A percentile compares a stretch with the other conserved stretches of the same genome.
phyloP scores from a whole-genome alignment of 2,329 filamentous ascomycete species.

The Monosporascus sp. region DNA sequence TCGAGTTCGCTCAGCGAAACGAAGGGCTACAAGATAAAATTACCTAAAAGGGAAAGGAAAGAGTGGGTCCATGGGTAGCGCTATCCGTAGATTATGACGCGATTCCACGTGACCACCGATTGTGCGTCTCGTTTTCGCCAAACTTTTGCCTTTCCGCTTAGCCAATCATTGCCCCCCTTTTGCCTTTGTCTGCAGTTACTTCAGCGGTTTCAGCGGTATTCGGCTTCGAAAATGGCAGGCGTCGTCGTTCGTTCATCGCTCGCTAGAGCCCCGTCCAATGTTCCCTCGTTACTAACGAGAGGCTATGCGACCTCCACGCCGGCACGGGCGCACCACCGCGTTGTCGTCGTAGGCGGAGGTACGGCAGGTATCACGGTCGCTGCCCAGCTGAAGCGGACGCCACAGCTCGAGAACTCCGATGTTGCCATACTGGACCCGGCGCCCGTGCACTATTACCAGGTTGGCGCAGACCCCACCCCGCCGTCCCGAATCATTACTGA shows the following conservation, averaged over 20 bases:
- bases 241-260: slow-evolving; percentile 12
- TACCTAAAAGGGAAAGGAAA: not conserved
- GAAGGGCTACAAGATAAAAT: not conserved
- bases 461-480: slow-evolving; percentile 1
- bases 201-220: not conserved
- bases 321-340: slow-evolving; percentile 46
- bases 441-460: slow-evolving; percentile 29
- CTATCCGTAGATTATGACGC: slow-evolving; percentile 5
- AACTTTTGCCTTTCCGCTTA: not conserved
- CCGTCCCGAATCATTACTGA: slow-evolving; percentile 4
- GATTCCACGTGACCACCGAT: slow-evolving; percentile 14
- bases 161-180: not conserved
- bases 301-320: slow-evolving; percentile 25
- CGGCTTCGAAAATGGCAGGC: slow-evolving; percentile 8
- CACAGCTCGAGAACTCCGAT: slow-evolving; percentile 25
- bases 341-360: slow-evolving; percentile 64
- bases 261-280: slow-evolving; percentile 10
- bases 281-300: slow-evolving; percentile 6
- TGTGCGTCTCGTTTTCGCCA: not conserved
- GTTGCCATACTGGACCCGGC: slow-evolving; percentile 33
- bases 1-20: no score
- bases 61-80: not conserved
- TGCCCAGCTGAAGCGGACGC: slow-evolving; percentile 55
- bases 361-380: slow-evolving; percentile 60
- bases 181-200: not conserved